Base-by-base conservation (phyloP, 2,329 filamentous ascomycete species). In the Exophiala mesophila region DNA sequence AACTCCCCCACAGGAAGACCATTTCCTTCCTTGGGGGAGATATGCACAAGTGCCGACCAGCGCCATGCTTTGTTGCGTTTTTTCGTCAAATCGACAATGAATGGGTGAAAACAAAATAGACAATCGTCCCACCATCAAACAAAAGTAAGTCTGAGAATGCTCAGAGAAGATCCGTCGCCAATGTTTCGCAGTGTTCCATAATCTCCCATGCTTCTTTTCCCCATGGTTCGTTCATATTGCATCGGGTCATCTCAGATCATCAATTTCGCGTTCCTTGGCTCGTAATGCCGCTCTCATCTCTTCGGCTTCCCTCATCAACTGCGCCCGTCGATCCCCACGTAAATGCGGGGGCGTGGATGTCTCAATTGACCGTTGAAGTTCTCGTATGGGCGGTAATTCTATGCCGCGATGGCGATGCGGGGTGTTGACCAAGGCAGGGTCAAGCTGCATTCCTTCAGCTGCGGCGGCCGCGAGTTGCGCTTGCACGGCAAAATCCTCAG, bases 221-320 rank as follows among this genome's bases (percentile, higher is more conserved):
- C 17, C 15, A 36, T 31, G n/a, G n/a, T n/a, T n/a, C n/a, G n/a
- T n/a, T n/a, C n/a, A n/a, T n/a, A n/a, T n/a, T n/a, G n/a, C n/a
- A n/a, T n/a, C n/a, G n/a, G 17, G 3, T 50, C 60, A 60, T 30
- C 63, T 67, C 45, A 77, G 58, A 26, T 71, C 69, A 36, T 81
- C 80, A 43, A 89, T 66, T 57, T 89, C 85, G 34, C 79, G 72
- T 63, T 89, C 85, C 57, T 88, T 89, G 9, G 78, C 82, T 7
- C 79, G 73, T 20, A 89, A 69, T 62, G 83, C 70, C 60, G 82
- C 78, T 26, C 84, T 75, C 80, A 92, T 92, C 39, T 73, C 72
- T 57, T 89, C 84, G 0, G 85, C 80, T 61, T 94, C 86, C 17
- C 79, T 72, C 59, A 82, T 76, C 36, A 94, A 66, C 35, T 57